A percentile compares a stretch with the other conserved stretches of the same genome.
phyloP scores from a whole-genome alignment of 2,329 filamentous ascomycete genomes.

The Botrytis aclada region DNA sequence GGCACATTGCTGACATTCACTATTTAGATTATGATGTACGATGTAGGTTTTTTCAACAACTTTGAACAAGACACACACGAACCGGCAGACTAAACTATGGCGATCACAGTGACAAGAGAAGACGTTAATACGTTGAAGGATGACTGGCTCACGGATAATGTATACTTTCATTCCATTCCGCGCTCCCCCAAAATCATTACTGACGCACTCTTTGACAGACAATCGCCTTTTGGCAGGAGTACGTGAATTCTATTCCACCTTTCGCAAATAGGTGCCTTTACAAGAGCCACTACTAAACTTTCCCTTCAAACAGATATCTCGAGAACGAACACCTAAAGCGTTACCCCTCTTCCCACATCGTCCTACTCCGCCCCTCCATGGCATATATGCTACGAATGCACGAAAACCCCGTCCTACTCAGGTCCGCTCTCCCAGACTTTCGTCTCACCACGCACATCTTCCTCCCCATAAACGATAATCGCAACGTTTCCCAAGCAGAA shows the following conservation, averaged over 20 bases:
- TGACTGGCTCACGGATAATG: conserved; percentile 97
- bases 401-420: conserved; percentile 52
- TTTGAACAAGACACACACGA: not conserved
- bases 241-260: conserved; percentile 34
- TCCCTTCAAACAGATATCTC: conserved; percentile 57
- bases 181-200: conserved; percentile 2
- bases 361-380: conserved; percentile 90
- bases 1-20: conserved; percentile 21
- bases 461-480: conserved; percentile 88
- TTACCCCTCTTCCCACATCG: conserved; percentile 80
- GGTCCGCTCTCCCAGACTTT: conserved; percentile 77
- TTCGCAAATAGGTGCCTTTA: conserved; percentile 25
- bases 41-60: conserved; percentile 44
- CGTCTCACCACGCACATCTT: conserved; percentile 83
- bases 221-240: conserved; percentile 98
- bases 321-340: conserved; percentile 81
- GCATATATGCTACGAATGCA: conserved; percentile 85
- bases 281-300: conserved; percentile 13
- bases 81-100: conserved; percentile 24
- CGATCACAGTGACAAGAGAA: conserved; percentile 70
- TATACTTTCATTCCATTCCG: conserved; percentile 40
- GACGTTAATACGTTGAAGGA: conserved; percentile 84
- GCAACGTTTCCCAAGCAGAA: conserved; percentile 73
- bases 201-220: conserved; percentile 52
- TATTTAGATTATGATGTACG: conserved; percentile 61